Evolutionary conservation across 495 filamentous ascomycete species (phyloP).

Genomic region (Amphirosellinia nigrospora): DNA sequence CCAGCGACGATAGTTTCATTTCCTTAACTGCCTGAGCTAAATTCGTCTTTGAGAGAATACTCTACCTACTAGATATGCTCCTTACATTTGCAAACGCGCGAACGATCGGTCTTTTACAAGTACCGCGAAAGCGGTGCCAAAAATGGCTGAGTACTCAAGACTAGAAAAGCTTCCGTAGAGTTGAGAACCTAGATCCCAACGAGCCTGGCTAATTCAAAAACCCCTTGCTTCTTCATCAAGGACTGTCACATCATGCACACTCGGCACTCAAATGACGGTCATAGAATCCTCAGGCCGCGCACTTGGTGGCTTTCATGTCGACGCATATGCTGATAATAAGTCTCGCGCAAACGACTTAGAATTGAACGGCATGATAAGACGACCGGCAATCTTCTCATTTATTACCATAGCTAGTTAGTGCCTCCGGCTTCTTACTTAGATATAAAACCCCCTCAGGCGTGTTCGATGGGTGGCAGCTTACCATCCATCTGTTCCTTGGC

Average conservation of each 20-base stretch:
- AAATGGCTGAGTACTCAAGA: background rate
- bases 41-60: no score
- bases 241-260: conserved; percentile 40
- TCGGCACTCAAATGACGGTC: conserved; percentile 35
- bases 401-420: background rate
- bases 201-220: conserved; percentile 24
- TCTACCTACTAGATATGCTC: no score
- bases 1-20: conserved; percentile 1
- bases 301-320: background rate
- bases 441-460: conserved; percentile 23
- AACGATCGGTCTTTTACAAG: background rate
- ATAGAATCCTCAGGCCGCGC: conserved; percentile 4
- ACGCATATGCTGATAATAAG: conserved; percentile 11
- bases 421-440: background rate
- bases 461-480: conserved; percentile 27
- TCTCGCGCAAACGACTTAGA: background rate
- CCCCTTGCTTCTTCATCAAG: conserved; percentile 31
- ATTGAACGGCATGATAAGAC: background rate
- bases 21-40: background rate
- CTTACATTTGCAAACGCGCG: background rate
- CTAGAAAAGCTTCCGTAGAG: conserved; percentile 24
- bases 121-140: background rate
- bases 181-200: conserved; percentile 26
- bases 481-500: conserved; percentile 33
- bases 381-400: background rate